These are phyloP conservation scores for Massospora cicadina DNA, from an alignment of 371 early-diverging fungal species.

Conservation along the genomic window DNA sequence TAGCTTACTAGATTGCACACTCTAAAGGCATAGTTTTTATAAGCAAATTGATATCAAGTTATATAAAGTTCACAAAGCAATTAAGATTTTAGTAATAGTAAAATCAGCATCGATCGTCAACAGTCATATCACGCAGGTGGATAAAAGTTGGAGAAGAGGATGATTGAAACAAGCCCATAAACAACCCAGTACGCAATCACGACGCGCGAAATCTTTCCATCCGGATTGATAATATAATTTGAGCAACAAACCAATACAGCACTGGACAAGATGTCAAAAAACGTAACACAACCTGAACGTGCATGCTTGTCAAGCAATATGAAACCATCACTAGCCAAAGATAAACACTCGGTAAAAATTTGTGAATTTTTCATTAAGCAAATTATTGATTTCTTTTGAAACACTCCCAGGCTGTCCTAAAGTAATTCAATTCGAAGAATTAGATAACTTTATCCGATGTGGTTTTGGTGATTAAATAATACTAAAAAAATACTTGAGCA, in stretches of 20 bases:
- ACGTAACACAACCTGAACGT: not conserved
- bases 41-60: too few species aligned
- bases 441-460: not conserved
- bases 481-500: not conserved
- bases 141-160: conserved; percentile 6
- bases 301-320: not conserved
- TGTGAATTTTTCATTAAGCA: not conserved
- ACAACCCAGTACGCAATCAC: not conserved
- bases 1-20: too few species aligned
- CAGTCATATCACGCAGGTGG: conserved; percentile 20
- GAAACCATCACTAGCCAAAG: not conserved
- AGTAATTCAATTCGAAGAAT: not conserved
- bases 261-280: not conserved
- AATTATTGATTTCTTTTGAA: not conserved
- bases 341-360: not conserved
- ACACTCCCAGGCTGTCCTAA: not conserved
- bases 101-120: too few species aligned
- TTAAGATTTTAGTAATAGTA: too few species aligned
- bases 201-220: not conserved
- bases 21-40: too few species aligned
- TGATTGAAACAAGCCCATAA: conserved; percentile 2
- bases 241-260: conserved; percentile 1
- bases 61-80: too few species aligned
- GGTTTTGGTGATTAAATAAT: not conserved
- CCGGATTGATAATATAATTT: not conserved